phyloP scores from a whole-genome alignment of 192 early-diverging fungal genomes.

The Piromyces sp. region DNA sequence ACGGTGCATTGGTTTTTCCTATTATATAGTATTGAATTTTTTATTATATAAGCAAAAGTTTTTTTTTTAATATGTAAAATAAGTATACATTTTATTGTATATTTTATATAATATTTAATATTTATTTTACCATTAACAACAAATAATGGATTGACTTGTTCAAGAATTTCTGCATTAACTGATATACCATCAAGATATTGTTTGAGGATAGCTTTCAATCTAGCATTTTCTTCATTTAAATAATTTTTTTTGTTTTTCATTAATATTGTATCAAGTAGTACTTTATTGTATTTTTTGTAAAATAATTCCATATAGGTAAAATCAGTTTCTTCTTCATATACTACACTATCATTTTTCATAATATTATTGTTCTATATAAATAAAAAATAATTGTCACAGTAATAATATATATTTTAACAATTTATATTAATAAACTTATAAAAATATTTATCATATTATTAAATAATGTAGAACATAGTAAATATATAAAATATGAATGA shows the following conservation, averaged over 20 bases:
- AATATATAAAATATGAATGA: no score
- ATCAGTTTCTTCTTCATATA: background rate
- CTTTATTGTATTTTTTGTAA: slow-evolving; percentile 41
- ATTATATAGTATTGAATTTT: no score
- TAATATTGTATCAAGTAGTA: slow-evolving; percentile 24
- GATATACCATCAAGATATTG: slow-evolving; percentile 44
- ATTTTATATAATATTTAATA: no score
- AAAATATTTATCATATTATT: no score
- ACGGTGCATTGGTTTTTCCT: background rate
- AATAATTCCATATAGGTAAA: slow-evolving; percentile 24
- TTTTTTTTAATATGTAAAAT: no score
- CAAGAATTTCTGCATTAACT: slow-evolving; percentile 25
- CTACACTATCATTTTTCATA: background rate
- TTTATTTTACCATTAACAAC: slow-evolving; percentile 36
- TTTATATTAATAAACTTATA: no score
- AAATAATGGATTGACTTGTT: slow-evolving; percentile 28
- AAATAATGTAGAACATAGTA: no score
- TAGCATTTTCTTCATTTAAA: slow-evolving; percentile 28
- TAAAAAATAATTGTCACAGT: no score
- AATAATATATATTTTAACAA: no score
- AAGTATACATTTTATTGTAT: no score
- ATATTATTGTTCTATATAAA: no score
- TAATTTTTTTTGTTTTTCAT: slow-evolving; percentile 19
- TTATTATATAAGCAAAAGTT: no score
- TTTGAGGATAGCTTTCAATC: slow-evolving; percentile 27